Evolutionary conservation across 2,329 filamentous ascomycete species (phyloP).

Genomic region (Diaporthe ampelina): DNA sequence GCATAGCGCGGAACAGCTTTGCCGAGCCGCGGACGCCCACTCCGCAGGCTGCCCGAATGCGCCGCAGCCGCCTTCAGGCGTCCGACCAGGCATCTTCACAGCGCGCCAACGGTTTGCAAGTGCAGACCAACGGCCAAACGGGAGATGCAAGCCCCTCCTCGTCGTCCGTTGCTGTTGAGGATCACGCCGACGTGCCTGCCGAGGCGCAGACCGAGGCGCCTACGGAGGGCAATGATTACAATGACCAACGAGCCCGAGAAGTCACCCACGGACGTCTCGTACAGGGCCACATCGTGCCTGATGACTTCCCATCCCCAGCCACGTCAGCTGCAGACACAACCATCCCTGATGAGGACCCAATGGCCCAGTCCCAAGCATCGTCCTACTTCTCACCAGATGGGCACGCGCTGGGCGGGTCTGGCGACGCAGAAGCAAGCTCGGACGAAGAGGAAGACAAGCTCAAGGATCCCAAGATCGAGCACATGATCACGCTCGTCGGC

Average conservation of each 20-base stretch:
- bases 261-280: conserved; percentile 93
- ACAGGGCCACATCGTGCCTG: conserved; percentile 95
- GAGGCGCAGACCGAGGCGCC: conserved; percentile 57
- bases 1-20: conserved; percentile 45
- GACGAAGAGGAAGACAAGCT: conserved; percentile 96
- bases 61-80: conserved; percentile 48
- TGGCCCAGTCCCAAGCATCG: conserved; percentile 84
- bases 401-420: conserved; percentile 84
- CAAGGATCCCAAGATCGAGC: conserved; percentile 84
- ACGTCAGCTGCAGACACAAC: conserved; percentile 78
- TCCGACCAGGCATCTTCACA: conserved; percentile 61
- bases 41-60: conserved; percentile 47
- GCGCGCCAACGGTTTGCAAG: conserved; percentile 50
- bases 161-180: conserved; percentile 51
- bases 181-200: conserved; percentile 56
- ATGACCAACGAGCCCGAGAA: conserved; percentile 86
- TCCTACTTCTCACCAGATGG: conserved; percentile 80
- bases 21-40: conserved; percentile 43
- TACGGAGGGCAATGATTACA: conserved; percentile 67
- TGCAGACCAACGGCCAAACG: conserved; percentile 47
- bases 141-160: conserved; percentile 40
- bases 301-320: conserved; percentile 86
- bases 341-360: conserved; percentile 81
- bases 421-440: conserved; percentile 84
- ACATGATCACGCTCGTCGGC: conserved; percentile 97